Base-by-base conservation (phyloP, 495 filamentous ascomycete genomes). In the Hyaloscypha bicolor region DNA sequence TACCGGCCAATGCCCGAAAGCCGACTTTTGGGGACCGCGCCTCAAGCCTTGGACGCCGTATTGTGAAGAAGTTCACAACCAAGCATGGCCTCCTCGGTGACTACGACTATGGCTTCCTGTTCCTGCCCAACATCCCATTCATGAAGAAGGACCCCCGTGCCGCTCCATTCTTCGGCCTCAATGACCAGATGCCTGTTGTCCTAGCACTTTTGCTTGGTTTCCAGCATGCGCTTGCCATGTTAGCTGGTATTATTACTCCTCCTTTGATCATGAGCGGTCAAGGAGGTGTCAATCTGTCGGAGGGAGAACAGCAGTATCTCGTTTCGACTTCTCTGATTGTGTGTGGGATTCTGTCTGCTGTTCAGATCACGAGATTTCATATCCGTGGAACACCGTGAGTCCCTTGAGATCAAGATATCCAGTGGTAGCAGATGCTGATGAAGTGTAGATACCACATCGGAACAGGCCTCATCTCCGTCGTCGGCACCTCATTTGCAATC, bases 241-340 rank as follows among this genome's bases (percentile, higher is more conserved):
- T 85, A 67, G 83, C 83, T 9, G 83, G 82, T 29, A 68, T 83
- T 70, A 92, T 96, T 74, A 88, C 91, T 5, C 91, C 93, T 55
- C 92, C 93, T 9, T 88, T 97, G 69, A 86, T 94, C 69, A 83
- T 97, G 61, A 79, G 85, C 22, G 86, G 88, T 25, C 74, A 85
- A 21, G 93, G 87, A 66, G 91, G 93, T 71, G 79, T 95, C 22
- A 76, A 74, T 9, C 64, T 79, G 3, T 84, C 82, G 0, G 71
- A 85, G 9, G 85, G 86, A 31, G 29, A 48, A 25, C 52, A 53
- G 11, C 89, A 92, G 75, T 94, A 97, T 75, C 85, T 97, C 3
- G 93, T 97, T 14, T 96, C 93, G 3, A 94, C 93, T 4, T 91
- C 93, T 0, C 79, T 96, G 71, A 94, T 97, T 64, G 91, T 94